These are phyloP conservation scores for Penicillium soppii DNA, from an alignment of 495 filamentous ascomycete species.

Conservation along the genomic window DNA sequence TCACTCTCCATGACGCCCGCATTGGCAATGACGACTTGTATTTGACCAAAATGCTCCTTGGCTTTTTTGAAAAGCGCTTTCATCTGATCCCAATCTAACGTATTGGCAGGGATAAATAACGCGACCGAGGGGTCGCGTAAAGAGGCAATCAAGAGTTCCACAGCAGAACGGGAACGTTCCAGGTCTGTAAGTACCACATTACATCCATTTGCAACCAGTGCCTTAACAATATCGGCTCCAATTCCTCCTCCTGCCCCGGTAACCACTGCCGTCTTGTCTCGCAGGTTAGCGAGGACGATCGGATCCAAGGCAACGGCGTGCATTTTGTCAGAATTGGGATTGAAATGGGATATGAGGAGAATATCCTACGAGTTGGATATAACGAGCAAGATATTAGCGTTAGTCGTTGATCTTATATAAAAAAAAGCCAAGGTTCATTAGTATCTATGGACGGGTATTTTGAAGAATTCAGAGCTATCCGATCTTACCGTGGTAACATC, in stretches of 20 bases:
- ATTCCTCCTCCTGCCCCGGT: not conserved
- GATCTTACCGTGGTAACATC: no score
- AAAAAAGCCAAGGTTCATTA: no score
- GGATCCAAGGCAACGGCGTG: no score
- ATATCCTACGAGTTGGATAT: no score
- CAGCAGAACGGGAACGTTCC: not conserved
- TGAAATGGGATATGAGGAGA: no score
- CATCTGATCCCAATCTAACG: not conserved
- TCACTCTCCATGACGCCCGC: not conserved
- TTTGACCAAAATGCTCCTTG: not conserved
- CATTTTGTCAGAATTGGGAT: no score
- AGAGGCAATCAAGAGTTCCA: not conserved
- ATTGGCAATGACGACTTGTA: not conserved
- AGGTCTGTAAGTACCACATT: not conserved
- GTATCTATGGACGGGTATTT: no score
- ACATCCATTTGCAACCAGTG: not conserved
- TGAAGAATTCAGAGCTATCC: no score
- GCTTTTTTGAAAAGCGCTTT: not conserved
- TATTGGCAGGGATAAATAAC: not conserved
- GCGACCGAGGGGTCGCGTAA: not conserved
- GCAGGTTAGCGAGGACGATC: no score
- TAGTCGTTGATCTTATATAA: no score
- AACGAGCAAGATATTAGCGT: no score
- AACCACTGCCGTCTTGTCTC: no score
- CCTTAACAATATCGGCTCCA: not conserved